phyloP scores from a whole-genome alignment of 495 filamentous ascomycete species.

The Lasiosphaeria hispida region DNA sequence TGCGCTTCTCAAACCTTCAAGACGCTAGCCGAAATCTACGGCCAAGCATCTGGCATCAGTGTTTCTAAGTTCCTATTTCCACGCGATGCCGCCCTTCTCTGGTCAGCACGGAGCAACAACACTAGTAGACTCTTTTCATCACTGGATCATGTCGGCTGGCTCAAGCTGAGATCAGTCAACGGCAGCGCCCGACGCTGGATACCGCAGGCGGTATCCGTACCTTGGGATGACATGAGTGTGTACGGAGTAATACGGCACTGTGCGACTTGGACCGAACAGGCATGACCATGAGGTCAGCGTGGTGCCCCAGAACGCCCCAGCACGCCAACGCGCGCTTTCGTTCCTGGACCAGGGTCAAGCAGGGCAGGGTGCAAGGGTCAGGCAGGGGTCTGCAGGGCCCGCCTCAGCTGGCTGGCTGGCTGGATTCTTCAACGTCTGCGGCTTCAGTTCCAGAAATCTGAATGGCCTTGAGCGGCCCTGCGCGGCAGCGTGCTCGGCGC shows the following conservation, averaged over 20 bases:
- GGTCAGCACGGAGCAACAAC: too few species aligned
- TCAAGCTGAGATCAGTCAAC: background rate
- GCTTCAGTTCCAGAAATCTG: slow-evolving; percentile 12
- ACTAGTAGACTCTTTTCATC: too few species aligned
- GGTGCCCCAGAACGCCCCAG: background rate
- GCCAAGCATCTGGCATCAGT: background rate
- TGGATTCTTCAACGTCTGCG: slow-evolving; percentile 9
- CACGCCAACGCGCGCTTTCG: background rate
- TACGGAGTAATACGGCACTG: background rate
- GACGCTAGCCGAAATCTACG: slow-evolving; percentile 1
- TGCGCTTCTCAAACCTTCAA: slow-evolving; percentile 2
- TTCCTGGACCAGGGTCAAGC: slow-evolving; percentile 19
- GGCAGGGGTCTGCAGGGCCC: slow-evolving; percentile 19
- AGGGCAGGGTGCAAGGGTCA: slow-evolving; percentile 17
- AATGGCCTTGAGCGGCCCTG: slow-evolving; percentile 4
- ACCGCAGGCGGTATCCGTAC: background rate
- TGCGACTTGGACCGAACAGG: slow-evolving; percentile 7
- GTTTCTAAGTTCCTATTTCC: too few species aligned
- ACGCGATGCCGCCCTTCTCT: background rate
- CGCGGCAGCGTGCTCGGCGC: slow-evolving; percentile 1
- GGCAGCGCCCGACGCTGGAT: background rate
- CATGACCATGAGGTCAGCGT: background rate
- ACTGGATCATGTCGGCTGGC: too few species aligned
- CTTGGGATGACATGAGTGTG: background rate
- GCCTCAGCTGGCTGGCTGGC: background rate